phyloP scores from a whole-genome alignment of 2,329 filamentous ascomycete genomes.

The Neoscytalidium dimidiatum region DNA sequence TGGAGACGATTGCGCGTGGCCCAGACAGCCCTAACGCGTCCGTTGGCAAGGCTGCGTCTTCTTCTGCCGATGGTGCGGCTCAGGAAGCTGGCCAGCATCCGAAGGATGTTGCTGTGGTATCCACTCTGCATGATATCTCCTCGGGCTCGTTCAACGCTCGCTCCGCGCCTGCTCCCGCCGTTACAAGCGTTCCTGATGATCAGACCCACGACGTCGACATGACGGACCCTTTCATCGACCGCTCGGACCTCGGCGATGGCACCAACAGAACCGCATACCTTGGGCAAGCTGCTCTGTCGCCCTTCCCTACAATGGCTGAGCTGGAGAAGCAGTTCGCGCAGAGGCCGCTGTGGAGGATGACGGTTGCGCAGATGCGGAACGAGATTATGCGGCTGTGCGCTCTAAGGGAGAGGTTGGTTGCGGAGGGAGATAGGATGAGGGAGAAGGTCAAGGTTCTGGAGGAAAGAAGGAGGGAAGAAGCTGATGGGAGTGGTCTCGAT shows the following conservation, averaged over 20 bases:
- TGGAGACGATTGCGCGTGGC: too few species aligned
- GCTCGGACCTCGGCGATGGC: background rate
- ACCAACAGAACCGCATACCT: background rate
- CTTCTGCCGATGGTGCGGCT: too few species aligned
- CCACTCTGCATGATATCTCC: too few species aligned
- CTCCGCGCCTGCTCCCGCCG: background rate
- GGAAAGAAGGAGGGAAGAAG: background rate
- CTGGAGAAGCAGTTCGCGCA: background rate
- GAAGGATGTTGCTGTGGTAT: too few species aligned
- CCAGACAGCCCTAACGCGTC: too few species aligned
- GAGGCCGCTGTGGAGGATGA: background rate
- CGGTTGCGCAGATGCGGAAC: background rate
- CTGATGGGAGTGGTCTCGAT: background rate
- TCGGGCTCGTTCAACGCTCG: background rate
- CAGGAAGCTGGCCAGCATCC: too few species aligned
- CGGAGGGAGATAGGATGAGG: background rate
- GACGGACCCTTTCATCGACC: background rate
- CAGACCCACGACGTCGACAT: background rate
- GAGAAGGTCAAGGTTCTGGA: background rate
- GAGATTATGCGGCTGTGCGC: slow-evolving; percentile 4
- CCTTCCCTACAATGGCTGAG: background rate
- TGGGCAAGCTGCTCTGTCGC: background rate
- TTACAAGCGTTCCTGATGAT: background rate
- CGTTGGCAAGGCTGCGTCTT: too few species aligned
- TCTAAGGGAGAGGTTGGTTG: background rate